Percentiles rank a stretch among this genome's conserved stretches.
These are phyloP conservation scores for Suillus occidentalis DNA, from an alignment of 768 basidiomycete genomes.

Conservation along the genomic window DNA sequence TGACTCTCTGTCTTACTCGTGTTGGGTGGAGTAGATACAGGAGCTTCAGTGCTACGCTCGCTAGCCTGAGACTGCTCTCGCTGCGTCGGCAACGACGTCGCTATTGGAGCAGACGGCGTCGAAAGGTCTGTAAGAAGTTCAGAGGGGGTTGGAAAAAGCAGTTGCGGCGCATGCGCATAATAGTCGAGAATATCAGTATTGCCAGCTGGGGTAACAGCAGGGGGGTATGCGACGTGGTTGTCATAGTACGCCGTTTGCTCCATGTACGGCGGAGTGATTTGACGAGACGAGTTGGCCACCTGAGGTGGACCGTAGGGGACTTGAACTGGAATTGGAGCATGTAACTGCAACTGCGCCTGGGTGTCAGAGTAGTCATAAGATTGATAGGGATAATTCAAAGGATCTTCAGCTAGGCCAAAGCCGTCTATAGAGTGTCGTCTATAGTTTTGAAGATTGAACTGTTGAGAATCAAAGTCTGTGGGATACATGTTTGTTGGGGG, in stretches of 20 bases:
- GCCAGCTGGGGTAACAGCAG: constrained; percentile 1
- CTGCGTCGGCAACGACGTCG: background rate
- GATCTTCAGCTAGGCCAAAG: background rate
- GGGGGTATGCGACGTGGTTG: constrained; percentile 17
- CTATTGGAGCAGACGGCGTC: constrained; percentile 2
- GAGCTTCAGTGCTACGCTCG: background rate
- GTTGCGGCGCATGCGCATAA: constrained; percentile 25
- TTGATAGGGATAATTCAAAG: constrained; percentile 17
- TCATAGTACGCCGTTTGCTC: constrained; percentile 4
- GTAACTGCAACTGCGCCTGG: constrained; percentile 19
- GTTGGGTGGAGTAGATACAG: background rate
- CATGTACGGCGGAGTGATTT: constrained; percentile 10
- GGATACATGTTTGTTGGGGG: constrained; percentile 5
- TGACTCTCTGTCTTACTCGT: constrained; percentile 45
- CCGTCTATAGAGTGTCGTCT: background rate
- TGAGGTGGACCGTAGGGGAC: constrained; percentile 17
- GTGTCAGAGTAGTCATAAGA: constrained; percentile 9
- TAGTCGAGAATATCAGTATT: constrained; percentile 19
- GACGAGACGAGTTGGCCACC: constrained; percentile 2
- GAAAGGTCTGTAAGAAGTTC: constrained; percentile 54
- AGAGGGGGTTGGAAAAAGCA: constrained; percentile 64
- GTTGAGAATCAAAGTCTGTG: constrained; percentile 1
- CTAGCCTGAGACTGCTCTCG: background rate
- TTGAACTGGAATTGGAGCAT: constrained; percentile 30
- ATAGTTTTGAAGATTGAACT: background rate